These are phyloP conservation scores for Nicotiana knightiana DNA, from an alignment of 257 asterid species.

Conservation along the genomic window DNA sequence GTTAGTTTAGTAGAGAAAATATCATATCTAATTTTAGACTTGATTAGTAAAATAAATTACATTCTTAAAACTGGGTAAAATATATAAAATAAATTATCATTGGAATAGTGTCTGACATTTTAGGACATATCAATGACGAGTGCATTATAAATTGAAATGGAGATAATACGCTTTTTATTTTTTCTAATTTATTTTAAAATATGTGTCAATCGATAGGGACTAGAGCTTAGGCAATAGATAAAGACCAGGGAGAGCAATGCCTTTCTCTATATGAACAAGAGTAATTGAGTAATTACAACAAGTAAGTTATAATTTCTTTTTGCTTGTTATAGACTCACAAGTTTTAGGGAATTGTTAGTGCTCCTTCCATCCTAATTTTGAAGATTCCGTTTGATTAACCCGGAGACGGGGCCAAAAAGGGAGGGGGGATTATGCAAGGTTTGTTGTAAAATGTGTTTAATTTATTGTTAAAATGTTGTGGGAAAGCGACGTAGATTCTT, in stretches of 20 bases:
- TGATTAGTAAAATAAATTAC: background rate
- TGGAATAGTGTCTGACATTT: background rate
- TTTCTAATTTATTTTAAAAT: background rate
- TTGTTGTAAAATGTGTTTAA: background rate
- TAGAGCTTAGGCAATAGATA: background rate
- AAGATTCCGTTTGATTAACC: background rate
- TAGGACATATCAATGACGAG: background rate
- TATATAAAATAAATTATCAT: background rate
- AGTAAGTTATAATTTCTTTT: background rate
- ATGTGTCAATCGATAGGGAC: background rate
- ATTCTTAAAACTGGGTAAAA: background rate
- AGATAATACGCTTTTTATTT: background rate
- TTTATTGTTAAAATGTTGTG: background rate
- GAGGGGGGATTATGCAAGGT: background rate
- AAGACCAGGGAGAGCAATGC: background rate
- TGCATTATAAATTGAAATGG: background rate
- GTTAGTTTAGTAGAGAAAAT: background rate
- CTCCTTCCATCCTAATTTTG: background rate
- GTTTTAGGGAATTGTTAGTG: background rate
- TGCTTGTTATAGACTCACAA: background rate
- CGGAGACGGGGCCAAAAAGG: background rate
- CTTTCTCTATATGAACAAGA: background rate
- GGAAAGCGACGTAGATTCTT: background rate
- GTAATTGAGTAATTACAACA: background rate
- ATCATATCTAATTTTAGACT: background rate